A percentile compares a stretch with the other conserved stretches of the same genome.
phyloP scores from a whole-genome alignment of 176 grass and related monocot species.

The Phoenix roebelenii region DNA sequence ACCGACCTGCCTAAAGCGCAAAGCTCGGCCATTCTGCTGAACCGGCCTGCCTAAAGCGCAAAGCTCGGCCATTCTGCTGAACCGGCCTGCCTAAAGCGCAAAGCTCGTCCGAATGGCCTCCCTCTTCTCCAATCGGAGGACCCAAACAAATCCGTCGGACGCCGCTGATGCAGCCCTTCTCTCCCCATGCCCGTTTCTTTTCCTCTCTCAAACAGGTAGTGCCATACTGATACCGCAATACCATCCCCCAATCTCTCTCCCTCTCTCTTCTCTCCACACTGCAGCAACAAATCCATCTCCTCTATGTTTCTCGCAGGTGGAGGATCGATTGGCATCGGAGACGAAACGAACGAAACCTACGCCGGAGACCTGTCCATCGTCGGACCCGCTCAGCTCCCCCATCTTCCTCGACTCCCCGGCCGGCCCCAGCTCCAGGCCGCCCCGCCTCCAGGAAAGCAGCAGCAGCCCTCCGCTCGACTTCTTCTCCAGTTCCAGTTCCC shows the following conservation, averaged over 20 bases:
- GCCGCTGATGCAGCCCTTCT: conserved; percentile 31
- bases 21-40: too few species aligned
- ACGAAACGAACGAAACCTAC: background rate
- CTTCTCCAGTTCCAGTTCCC: conserved; percentile 28
- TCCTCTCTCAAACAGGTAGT: conserved; percentile 40
- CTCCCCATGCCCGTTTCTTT: conserved; percentile 42
- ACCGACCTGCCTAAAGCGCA: too few species aligned
- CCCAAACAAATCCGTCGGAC: too few species aligned
- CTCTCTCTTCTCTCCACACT: background rate
- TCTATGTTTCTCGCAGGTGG: conserved; percentile 24
- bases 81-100: too few species aligned
- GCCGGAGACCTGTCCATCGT: background rate
- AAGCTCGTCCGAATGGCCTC: too few species aligned
- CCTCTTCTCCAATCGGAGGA: too few species aligned
- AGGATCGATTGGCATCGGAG: conserved; percentile 37
- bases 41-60: too few species aligned
- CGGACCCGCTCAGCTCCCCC: conserved; percentile 23
- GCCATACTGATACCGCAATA: background rate
- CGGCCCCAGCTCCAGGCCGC: background rate
- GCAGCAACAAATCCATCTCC: too few species aligned
- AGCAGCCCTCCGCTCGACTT: conserved; percentile 46
- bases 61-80: too few species aligned
- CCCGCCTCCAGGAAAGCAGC: conserved; percentile 5
- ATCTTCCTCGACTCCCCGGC: conserved; percentile 29
- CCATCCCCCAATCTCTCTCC: background rate